Base-by-base conservation (phyloP, 2,329 filamentous ascomycete genomes). In the Cytospora chrysosperma region DNA sequence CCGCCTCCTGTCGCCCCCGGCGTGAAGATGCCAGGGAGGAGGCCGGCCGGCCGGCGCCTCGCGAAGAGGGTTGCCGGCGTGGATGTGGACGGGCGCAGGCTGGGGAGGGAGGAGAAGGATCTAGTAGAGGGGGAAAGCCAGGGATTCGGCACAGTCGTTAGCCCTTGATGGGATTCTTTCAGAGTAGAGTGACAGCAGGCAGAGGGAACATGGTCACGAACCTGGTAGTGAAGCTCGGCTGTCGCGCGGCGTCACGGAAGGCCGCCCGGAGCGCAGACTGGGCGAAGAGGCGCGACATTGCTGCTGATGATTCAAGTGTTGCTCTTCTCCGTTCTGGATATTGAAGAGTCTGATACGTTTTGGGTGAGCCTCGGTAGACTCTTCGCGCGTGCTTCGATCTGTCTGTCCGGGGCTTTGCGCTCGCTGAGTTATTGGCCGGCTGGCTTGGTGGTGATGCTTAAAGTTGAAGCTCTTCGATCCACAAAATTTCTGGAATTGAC, bases 31-130 rank as follows among this genome's bases (percentile, higher is more conserved):
- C 26, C 47, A 75, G 74, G 6, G 69, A 70, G 68, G 78, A 76
- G 65, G 50, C 73, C 56, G 61, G 63, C 24, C 13, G 55, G 30
- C 17, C 63, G n/a, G n/a, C n/a, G 43, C 28, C 59, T 19, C 3
- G 54, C 70, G 59, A 74, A 72, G 70, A 77, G 71, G 49, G 71
- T 69, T 37, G 63, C 27, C 17, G 56, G 69, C 63, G 62, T 70
- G 69, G 65, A 73, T 69, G 73, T 70, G 27, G 79, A 79, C 7
- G 83, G 83, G 13, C 83, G 82, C 49, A 84, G 78, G 61, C 74
- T 75, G 1, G 82, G 78, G 67, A 85, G 78, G 55, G 81, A 81
- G 57, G 73, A 75, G 68, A 76, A 74, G 43, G 68, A 64, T 3
- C 75, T 76, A 60, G 21, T 43, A 9, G 27, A 3, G n/a, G n/a